Evolutionary conservation across 805 yeast genomes (phyloP).

Genomic region (Suhomyces sp.): DNA sequence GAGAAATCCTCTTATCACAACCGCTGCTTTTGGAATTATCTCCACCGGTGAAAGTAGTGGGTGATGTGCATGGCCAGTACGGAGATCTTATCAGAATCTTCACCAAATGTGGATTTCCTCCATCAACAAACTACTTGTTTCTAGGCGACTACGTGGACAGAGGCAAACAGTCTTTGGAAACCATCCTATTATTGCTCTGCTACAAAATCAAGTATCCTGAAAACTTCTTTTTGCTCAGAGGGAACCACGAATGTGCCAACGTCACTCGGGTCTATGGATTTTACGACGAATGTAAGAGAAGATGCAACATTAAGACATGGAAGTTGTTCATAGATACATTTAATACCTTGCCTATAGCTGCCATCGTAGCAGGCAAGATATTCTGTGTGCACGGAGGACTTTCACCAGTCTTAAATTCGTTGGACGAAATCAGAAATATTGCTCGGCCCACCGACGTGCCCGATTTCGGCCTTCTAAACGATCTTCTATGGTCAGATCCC

Average conservation of each 20-base stretch:
- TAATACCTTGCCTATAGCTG: constrained; percentile 93
- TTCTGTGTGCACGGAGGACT: constrained; percentile 89
- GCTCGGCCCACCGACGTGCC: constrained; percentile 86
- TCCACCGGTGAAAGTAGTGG: constrained; percentile 84
- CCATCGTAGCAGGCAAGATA: constrained; percentile 91
- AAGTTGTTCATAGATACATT: constrained; percentile 90
- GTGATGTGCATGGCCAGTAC: constrained; percentile 97
- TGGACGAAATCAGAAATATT: constrained; percentile 72
- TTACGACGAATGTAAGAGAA: constrained; percentile 95
- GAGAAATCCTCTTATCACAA: constrained; percentile 86
- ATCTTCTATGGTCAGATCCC: constrained; percentile 81
- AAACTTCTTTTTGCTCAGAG: constrained; percentile 87
- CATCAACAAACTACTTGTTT: constrained; percentile 85
- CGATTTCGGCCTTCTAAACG: constrained; percentile 75
- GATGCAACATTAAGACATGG: constrained; percentile 92
- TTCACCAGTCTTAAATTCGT: constrained; percentile 66
- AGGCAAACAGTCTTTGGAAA: constrained; percentile 94
- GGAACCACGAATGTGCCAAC: constrained; percentile 97
- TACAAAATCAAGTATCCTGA: constrained; percentile 97
- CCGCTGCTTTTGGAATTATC: constrained; percentile 85
- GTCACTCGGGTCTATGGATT: constrained; percentile 96
- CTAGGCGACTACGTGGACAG: constrained; percentile 97
- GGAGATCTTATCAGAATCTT: constrained; percentile 87
- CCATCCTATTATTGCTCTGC: constrained; percentile 80
- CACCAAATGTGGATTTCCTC: constrained; percentile 96